Evolutionary conservation across 179 eudicot species (phyloP), one percentile per base, ranked within the genome.

Genomic region (Heliamphora pulchella): DNA sequence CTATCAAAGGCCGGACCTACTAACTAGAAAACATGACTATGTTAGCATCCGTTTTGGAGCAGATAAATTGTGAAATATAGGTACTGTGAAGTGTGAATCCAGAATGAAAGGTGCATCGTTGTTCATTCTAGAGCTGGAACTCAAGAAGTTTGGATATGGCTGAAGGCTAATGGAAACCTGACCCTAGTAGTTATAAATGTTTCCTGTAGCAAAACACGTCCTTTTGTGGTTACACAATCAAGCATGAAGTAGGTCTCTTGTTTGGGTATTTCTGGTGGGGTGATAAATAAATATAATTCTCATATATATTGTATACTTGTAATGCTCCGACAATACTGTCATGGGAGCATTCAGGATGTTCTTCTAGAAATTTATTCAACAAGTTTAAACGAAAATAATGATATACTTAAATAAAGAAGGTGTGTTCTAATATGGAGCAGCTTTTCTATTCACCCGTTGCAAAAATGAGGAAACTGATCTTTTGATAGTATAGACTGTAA

Each of bases 151-250:
- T 75, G 10, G 64, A 55, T 39, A 41, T 15, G 20, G 5, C 44
- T 68, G 47, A 68, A 43, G 72, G 50, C 50, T 61, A 47, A 43
- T 17, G 55, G 55, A 77, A 77, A 15, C 43, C 43, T 46, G 43
- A 18, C 46, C 59, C 8, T 31, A 5, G 14, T 58, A 63, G 58
- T 77, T 46, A 15, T 14, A 64, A 61, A 76, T 64, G n/a, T 48
- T 39, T 66, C 71, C 61, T 47, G 53, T 51, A 51, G 44, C 59
- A 59, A 14, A 64, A 63, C 72, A 77, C 59, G 31, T 50, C 58
- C 71, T 66, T 62, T 76, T 76, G 31, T 64, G 41, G 46, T 47
- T 47, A 50, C 31, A 46, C 18, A 14, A 65, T 47, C 70, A 47
- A n/a, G 80, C 71, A 44, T 48, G 39, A 48, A 50, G 18, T 50